Evolutionary conservation across 164 flowering plant species (phyloP).

Genomic region (Piper betle): DNA sequence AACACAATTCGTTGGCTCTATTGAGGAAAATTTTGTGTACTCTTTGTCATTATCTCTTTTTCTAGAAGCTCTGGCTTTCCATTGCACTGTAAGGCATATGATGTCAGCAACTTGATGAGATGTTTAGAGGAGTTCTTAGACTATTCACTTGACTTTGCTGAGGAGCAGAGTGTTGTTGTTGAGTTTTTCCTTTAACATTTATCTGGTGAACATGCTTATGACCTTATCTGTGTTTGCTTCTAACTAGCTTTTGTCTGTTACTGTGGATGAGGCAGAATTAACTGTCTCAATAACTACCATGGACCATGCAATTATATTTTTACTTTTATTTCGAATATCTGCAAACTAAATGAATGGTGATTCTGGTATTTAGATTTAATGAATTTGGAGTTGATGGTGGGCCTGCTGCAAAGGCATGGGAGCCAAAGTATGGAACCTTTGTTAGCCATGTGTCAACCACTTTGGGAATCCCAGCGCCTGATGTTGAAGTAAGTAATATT

Average conservation of each 20-base stretch:
- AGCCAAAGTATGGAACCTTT: slow-evolving; percentile 30
- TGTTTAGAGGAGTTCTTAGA: too few relatives aligned
- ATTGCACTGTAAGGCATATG: too few relatives aligned
- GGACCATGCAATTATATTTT: neutral
- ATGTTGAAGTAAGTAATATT: slow-evolving; percentile 45
- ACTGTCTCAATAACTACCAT: neutral
- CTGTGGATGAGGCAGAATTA: neutral
- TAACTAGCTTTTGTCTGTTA: neutral
- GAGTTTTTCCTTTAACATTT: too few relatives aligned
- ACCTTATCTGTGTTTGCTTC: neutral
- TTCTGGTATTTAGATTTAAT: slow-evolving; percentile 25
- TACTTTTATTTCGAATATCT: neutral
- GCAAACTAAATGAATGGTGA: neutral
- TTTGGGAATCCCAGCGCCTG: slow-evolving; percentile 40
- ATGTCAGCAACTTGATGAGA: too few relatives aligned
- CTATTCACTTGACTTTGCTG: too few relatives aligned
- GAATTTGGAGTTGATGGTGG: slow-evolving; percentile 61
- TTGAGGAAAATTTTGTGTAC: too few relatives aligned
- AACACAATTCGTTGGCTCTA: too few relatives aligned
- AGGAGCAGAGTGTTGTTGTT: too few relatives aligned
- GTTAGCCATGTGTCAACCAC: slow-evolving; percentile 33
- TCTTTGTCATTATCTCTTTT: too few relatives aligned
- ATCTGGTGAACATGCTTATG: neutral
- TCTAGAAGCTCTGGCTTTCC: too few relatives aligned
- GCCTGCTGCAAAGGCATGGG: slow-evolving; percentile 35